phyloP scores from a whole-genome alignment of 1,139 yeast genomes.

The Suhomyces yuchorum region DNA sequence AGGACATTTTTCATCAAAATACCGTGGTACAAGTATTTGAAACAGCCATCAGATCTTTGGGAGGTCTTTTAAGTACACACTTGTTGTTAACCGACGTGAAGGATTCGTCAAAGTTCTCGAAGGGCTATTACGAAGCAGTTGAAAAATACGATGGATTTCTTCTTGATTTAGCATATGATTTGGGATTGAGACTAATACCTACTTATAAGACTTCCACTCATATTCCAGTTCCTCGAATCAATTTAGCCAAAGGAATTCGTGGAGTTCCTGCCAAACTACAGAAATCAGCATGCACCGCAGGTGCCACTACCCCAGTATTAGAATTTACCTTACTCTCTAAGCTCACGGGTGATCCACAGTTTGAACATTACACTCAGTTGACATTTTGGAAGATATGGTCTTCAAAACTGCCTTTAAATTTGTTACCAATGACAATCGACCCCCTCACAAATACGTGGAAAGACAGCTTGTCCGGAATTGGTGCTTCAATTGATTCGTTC shows the following conservation, averaged over 20 bases:
- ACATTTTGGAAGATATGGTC: constrained; percentile 77
- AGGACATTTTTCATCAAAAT: constrained; percentile 57
- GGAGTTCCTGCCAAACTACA: constrained; percentile 45
- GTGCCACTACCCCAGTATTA: constrained; percentile 79
- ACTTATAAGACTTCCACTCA: constrained; percentile 64
- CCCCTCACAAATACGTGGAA: constrained; percentile 59
- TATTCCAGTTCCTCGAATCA: constrained; percentile 74
- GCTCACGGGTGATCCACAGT: constrained; percentile 71
- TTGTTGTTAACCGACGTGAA: constrained; percentile 54
- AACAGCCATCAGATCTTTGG: constrained; percentile 74
- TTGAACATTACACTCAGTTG: constrained; percentile 60
- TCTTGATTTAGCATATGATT: constrained; percentile 65
- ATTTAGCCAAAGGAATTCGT: constrained; percentile 54
- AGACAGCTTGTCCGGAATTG: constrained; percentile 72
- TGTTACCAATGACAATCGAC: constrained; percentile 79
- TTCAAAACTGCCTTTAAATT: constrained; percentile 58
- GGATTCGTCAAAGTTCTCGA: constrained; percentile 21
- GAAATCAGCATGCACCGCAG: constrained; percentile 80
- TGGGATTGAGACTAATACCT: constrained; percentile 67
- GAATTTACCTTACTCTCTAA: constrained; percentile 76
- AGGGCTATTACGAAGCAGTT: constrained; percentile 20
- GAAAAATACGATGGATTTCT: constrained; percentile 67
- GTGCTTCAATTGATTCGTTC: constrained; percentile 93
- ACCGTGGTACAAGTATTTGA: constrained; percentile 86
- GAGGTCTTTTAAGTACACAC: constrained; percentile 79